These are phyloP conservation scores for Penicillium manginii DNA, from an alignment of 495 filamentous ascomycete genomes.

Conservation along the genomic window DNA sequence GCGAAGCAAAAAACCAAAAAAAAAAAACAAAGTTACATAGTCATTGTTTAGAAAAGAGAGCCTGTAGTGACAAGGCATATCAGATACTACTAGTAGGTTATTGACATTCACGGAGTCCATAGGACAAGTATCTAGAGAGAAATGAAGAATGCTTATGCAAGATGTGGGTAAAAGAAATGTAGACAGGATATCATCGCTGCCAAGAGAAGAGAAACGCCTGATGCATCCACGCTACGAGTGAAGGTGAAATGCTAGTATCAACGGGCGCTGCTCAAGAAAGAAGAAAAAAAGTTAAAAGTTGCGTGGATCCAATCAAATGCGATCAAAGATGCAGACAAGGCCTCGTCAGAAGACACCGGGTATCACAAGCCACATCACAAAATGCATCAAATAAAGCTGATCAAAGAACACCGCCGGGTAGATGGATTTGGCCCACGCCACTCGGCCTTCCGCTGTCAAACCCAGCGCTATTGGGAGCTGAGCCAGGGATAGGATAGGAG, in stretches of 20 bases:
- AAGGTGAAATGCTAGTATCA: neutral
- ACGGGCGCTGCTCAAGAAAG: neutral
- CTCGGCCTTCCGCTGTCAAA: slow-evolving; percentile 39
- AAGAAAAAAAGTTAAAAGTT: too few relatives aligned
- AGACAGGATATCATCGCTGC: slow-evolving; percentile 7
- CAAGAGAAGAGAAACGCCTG: slow-evolving; percentile 13
- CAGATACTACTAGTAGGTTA: slow-evolving; percentile 1
- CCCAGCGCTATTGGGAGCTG: slow-evolving; percentile 46
- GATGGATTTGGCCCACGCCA: slow-evolving; percentile 41
- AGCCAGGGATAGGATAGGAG: slow-evolving; percentile 28
- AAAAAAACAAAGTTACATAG: too few relatives aligned
- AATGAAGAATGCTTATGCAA: slow-evolving; percentile 26
- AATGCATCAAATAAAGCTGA: slow-evolving; percentile 15
- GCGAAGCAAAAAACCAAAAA: too few relatives aligned
- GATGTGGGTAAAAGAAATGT: slow-evolving; percentile 17
- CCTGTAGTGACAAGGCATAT: neutral
- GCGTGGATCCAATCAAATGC: slow-evolving; percentile 16
- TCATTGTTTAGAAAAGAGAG: neutral
- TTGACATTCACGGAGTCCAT: slow-evolving; percentile 5
- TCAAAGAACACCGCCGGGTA: slow-evolving; percentile 52
- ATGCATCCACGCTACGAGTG: slow-evolving; percentile 10
- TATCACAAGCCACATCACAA: slow-evolving; percentile 36
- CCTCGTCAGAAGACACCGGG: slow-evolving; percentile 22
- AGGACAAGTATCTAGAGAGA: slow-evolving; percentile 17
- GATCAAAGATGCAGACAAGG: slow-evolving; percentile 30